Percentiles rank a stretch among this genome's conserved stretches.
phyloP scores from a whole-genome alignment of 768 basidiomycete species.

The Lentinula guzmanii region DNA sequence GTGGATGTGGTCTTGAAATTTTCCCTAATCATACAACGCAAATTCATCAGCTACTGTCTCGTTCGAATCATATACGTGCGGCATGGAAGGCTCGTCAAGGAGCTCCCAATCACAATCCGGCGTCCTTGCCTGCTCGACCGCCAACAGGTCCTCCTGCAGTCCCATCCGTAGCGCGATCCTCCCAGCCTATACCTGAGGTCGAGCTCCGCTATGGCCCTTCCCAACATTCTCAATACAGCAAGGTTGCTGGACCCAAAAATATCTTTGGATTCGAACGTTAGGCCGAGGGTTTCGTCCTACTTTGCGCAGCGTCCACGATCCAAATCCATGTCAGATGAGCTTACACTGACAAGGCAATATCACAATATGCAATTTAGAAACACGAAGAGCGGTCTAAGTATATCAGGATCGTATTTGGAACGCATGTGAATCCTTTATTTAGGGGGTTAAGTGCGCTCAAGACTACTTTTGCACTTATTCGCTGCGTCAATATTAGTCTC shows the following conservation, averaged over 20 bases:
- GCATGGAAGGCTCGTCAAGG: constrained; percentile 69
- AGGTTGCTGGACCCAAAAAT: constrained; percentile 58
- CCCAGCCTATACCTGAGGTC: constrained; percentile 17
- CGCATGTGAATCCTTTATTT: not conserved
- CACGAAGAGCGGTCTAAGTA: not conserved
- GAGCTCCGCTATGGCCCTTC: constrained; percentile 63
- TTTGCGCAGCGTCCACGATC: too few species aligned
- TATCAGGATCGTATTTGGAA: not conserved
- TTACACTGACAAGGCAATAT: not conserved
- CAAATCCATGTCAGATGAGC: too few species aligned
- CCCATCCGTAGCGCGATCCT: constrained; percentile 11
- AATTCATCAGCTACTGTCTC: constrained; percentile 53
- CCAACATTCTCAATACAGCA: constrained; percentile 62
- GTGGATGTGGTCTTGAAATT: constrained; percentile 18
- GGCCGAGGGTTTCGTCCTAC: constrained; percentile 9
- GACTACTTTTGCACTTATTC: too few species aligned
- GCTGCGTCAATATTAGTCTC: too few species aligned
- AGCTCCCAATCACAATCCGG: constrained; percentile 20
- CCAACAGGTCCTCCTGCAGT: constrained; percentile 15
- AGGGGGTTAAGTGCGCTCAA: not conserved
- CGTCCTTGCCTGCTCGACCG: constrained; percentile 17
- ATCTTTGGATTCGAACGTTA: constrained; percentile 66
- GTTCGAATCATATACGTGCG: constrained; percentile 56
- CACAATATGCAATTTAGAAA: not conserved
- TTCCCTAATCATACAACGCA: not conserved